Evolutionary conservation across 192 early-diverging fungal species (phyloP).

Genomic region (Coemansia sp.): DNA sequence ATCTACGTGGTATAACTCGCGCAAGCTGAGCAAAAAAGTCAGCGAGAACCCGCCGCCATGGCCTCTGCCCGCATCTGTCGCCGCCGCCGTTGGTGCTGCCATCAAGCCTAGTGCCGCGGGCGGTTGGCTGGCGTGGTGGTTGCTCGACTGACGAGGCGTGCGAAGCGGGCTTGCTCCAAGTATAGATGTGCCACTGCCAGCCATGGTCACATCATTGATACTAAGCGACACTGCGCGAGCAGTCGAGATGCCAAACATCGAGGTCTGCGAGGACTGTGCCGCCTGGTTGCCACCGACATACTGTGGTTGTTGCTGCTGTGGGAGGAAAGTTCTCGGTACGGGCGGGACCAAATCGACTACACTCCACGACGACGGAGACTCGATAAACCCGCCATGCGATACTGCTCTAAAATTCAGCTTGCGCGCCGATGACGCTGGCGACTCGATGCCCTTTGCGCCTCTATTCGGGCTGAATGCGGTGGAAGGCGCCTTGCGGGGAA

Average conservation of each 20-base stretch:
- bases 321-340: slow-evolving; percentile 8
- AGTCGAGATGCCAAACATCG: slow-evolving; percentile 16
- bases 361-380: slow-evolving; percentile 16
- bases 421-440: not conserved
- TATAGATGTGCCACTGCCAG: not conserved
- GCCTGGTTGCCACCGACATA: not conserved
- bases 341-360: slow-evolving; percentile 23
- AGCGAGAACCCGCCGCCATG: slow-evolving; percentile 31
- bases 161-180: not conserved
- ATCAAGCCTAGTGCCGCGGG: not conserved
- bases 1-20: slow-evolving; percentile 37
- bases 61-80: not conserved
- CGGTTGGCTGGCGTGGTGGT: not conserved
- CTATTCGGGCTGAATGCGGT: not conserved
- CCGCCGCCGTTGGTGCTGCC: too few species aligned
- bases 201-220: not conserved
- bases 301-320: too few species aligned
- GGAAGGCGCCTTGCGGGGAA: slow-evolving; percentile 34
- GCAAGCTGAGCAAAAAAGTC: slow-evolving; percentile 26
- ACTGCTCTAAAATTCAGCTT: slow-evolving; percentile 6
- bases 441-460: slow-evolving; percentile 2
- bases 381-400: slow-evolving; percentile 19
- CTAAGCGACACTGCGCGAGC: slow-evolving; percentile 12
- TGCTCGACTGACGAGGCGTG: slow-evolving; percentile 1
- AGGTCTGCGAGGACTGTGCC: slow-evolving; percentile 11